Percentiles rank a stretch among this genome's conserved stretches.
Conservation (phyloP, 2,329 filamentous ascomycete genomes). For the Trichoderma atrobrunneum region DNA sequence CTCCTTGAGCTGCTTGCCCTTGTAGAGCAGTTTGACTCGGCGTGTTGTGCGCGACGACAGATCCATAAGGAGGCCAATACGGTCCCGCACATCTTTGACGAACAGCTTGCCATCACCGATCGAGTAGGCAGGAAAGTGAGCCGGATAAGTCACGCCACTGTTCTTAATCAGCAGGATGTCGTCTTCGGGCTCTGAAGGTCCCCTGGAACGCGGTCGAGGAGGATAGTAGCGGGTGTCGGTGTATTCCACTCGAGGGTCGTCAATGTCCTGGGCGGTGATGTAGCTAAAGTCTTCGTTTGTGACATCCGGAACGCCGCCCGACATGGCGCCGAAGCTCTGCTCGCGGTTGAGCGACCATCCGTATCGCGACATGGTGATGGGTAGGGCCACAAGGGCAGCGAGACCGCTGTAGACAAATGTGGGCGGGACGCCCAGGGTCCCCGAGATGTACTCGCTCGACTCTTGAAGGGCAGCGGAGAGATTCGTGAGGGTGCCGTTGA, state of each 20-base stretch:
- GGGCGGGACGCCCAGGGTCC: conserved; percentile 49
- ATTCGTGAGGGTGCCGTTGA: conserved; percentile 51
- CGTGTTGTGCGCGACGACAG: conserved; percentile 51
- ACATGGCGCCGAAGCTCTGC: conserved; percentile 47
- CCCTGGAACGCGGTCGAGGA: conserved; percentile 36
- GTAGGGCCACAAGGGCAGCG: conserved; percentile 48
- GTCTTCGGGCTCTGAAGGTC: conserved; percentile 51
- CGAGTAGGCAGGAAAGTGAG: conserved; percentile 71
- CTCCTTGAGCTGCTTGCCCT: conserved; percentile 68
- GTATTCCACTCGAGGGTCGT: conserved; percentile 40
- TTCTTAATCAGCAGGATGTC: conserved; percentile 70
- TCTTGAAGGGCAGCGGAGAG: conserved; percentile 47
- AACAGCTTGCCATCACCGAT: conserved; percentile 71
- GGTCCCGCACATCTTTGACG: conserved; percentile 63
- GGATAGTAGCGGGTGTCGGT: conserved; percentile 41
- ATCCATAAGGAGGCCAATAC: conserved; percentile 65
- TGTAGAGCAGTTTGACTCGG: conserved; percentile 68
- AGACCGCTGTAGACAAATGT: conserved; percentile 50
- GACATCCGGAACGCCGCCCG: conserved; percentile 56
- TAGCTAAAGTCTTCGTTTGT: conserved; percentile 78
- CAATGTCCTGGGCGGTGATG: conserved; percentile 74
- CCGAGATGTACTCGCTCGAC: conserved; percentile 51
- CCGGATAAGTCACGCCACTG: conserved; percentile 62
- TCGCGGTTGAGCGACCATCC: conserved; percentile 47
- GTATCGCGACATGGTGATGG: conserved; percentile 55